Percentiles rank a stretch among this genome's conserved stretches.
phyloP scores from a whole-genome alignment of 768 basidiomycete genomes.

The Termitomyces eurrhizus region DNA sequence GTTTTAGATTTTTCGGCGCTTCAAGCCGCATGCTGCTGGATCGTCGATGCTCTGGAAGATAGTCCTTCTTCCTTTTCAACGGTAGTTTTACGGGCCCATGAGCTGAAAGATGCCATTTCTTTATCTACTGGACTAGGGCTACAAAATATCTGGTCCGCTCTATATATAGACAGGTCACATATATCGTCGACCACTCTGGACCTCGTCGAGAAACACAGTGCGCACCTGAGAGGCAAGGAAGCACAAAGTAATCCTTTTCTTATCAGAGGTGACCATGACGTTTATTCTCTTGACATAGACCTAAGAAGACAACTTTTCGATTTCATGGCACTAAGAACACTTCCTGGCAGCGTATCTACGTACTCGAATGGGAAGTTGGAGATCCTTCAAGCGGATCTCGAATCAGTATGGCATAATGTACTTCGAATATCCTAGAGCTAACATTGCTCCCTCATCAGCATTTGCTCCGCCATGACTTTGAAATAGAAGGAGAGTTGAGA shows the following conservation, averaged over 20 bases:
- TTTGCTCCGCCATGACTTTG: slow-evolving; percentile 3
- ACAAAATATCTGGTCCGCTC: slow-evolving; percentile 62
- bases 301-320: slow-evolving; percentile 39
- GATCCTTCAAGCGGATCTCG: slow-evolving; percentile 19
- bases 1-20: slow-evolving; percentile 65
- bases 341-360: slow-evolving; percentile 21
- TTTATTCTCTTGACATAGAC: slow-evolving; percentile 18
- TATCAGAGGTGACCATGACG: neutral
- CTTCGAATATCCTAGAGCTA: neutral
- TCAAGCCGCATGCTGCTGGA: slow-evolving; percentile 53
- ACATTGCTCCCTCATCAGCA: slow-evolving; percentile 2
- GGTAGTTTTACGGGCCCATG: slow-evolving; percentile 28
- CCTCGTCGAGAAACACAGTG: slow-evolving; percentile 21
- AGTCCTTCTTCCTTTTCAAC: slow-evolving; percentile 29
- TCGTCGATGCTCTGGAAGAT: slow-evolving; percentile 37
- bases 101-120: slow-evolving; percentile 46
- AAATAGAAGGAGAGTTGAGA: slow-evolving; percentile 9
- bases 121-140: slow-evolving; percentile 72
- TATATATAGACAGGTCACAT: slow-evolving; percentile 28
- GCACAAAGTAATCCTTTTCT: slow-evolving; percentile 10
- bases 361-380: slow-evolving; percentile 13
- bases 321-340: slow-evolving; percentile 33
- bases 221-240: slow-evolving; percentile 16
- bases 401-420: slow-evolving; percentile 14
- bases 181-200: slow-evolving; percentile 12